A percentile compares a stretch with the other conserved stretches of the same genome.
These are phyloP conservation scores for Lunasporangiospora selenospora DNA, from an alignment of 192 early-diverging fungal species.

Conservation along the genomic window DNA sequence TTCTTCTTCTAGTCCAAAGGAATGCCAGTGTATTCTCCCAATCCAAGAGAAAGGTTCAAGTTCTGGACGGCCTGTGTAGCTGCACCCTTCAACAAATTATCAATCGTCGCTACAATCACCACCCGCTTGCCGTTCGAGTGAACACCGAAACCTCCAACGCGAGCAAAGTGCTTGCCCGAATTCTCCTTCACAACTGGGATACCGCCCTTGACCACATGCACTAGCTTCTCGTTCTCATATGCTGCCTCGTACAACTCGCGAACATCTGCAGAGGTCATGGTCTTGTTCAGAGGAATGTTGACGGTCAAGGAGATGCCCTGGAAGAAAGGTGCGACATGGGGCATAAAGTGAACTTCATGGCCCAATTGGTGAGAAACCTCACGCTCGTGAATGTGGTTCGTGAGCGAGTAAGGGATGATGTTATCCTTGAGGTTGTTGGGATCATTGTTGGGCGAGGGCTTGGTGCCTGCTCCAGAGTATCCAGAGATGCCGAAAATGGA, in stretches of 20 bases:
- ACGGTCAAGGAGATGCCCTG: conserved; percentile 94
- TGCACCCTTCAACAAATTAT: conserved; percentile 98
- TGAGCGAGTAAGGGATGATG: conserved; percentile 90
- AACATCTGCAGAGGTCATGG: conserved; percentile 76
- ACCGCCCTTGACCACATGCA: conserved; percentile 74
- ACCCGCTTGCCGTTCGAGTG: conserved; percentile 78
- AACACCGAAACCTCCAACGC: conserved; percentile 93
- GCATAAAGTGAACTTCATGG: conserved; percentile 77
- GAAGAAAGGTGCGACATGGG: conserved; percentile 92
- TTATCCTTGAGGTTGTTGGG: conserved; percentile 86
- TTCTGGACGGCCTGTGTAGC: conserved; percentile 98
- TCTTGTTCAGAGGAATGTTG: conserved; percentile 82
- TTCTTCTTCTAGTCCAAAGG: conserved; percentile 56
- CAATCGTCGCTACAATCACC: conserved; percentile 91
- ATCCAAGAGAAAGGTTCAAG: conserved; percentile 91
- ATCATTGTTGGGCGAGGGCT: conserved; percentile 96
- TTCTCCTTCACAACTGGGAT: conserved; percentile 91
- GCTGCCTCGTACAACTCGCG: conserved; percentile 70
- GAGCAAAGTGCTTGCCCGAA: conserved; percentile 86
- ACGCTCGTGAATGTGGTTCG: conserved; percentile 96
- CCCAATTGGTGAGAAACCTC: conserved; percentile 86
- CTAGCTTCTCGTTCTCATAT: conserved; percentile 82
- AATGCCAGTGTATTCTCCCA: conserved; percentile 93
- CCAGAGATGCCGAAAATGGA: conserved; percentile 96
- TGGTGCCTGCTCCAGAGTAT: conserved; percentile 99